These are phyloP conservation scores for Colletotrichum eleusines DNA, from an alignment of 2,329 filamentous ascomycete genomes.

Conservation along the genomic window DNA sequence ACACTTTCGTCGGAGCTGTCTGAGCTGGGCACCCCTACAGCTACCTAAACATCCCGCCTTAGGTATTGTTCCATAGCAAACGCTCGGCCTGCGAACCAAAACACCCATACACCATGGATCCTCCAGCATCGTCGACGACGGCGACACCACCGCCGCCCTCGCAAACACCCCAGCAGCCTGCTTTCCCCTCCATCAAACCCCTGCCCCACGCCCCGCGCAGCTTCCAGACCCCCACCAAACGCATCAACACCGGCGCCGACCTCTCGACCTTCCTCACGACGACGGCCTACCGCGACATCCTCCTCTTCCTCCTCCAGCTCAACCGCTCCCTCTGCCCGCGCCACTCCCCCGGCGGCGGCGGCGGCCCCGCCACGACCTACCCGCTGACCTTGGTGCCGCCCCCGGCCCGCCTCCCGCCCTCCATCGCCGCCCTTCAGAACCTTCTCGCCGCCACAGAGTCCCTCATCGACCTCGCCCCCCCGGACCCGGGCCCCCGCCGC, in stretches of 20 bases:
- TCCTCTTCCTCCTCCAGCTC: slow-evolving; percentile 88
- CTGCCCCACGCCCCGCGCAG: slow-evolving; percentile 63
- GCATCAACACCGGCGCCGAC: slow-evolving; percentile 87
- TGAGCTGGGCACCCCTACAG: slow-evolving; percentile 10
- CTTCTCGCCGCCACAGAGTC: slow-evolving; percentile 74
- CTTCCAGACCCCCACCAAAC: slow-evolving; percentile 80
- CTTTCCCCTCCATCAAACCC: slow-evolving; percentile 53
- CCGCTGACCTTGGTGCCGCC: slow-evolving; percentile 55
- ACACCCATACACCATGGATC: slow-evolving; percentile 22
- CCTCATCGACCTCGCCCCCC: slow-evolving; percentile 83
- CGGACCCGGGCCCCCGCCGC: slow-evolving; percentile 84
- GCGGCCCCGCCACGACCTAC: slow-evolving; percentile 57
- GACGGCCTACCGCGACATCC: slow-evolving; percentile 87
- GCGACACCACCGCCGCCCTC: not conserved
- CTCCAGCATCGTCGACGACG: slow-evolving; percentile 11
- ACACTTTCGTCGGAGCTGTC: slow-evolving; percentile 4
- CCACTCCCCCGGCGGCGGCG: slow-evolving; percentile 55
- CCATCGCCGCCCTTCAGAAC: slow-evolving; percentile 73
- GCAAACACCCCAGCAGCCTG: not conserved
- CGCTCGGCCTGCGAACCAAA: not conserved
- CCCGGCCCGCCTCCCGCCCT: slow-evolving; percentile 57
- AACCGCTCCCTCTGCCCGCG: slow-evolving; percentile 87
- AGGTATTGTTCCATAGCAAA: not conserved
- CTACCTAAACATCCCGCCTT: not conserved
- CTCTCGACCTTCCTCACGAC: slow-evolving; percentile 84